phyloP scores from a whole-genome alignment of 2,329 filamentous ascomycete genomes.

The Alternaria novae-zelandiae region DNA sequence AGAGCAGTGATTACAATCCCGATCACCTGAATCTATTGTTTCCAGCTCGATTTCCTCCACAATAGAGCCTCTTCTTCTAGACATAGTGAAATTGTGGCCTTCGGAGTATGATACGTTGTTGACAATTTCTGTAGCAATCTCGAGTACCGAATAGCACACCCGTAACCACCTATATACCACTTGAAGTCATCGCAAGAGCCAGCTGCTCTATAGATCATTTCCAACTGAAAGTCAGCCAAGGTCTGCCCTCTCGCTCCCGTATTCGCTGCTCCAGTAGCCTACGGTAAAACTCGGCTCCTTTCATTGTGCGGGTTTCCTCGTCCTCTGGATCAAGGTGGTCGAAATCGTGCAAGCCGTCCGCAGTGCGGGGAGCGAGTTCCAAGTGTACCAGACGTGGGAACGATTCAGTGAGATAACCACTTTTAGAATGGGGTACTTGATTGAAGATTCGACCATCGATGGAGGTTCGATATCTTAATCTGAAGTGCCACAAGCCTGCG shows the following conservation, averaged over 20 bases:
- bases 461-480: too few relatives aligned
- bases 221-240: background rate
- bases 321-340: background rate
- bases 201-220: background rate
- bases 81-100: accelerated
- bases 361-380: background rate
- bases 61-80: background rate
- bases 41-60: too few relatives aligned
- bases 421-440: background rate
- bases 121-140: accelerated
- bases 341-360: background rate
- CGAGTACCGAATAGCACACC: too few relatives aligned
- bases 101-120: background rate
- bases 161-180: too few relatives aligned
- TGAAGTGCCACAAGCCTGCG: too few relatives aligned
- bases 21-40: too few relatives aligned
- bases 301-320: background rate
- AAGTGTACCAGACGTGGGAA: background rate
- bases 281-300: background rate
- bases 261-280: background rate
- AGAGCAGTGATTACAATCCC: too few relatives aligned
- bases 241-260: background rate
- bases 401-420: background rate
- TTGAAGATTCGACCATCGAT: too few relatives aligned
- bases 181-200: background rate